A percentile compares a stretch with the other conserved stretches of the same genome.
Evolutionary conservation across 2,329 filamentous ascomycete species (phyloP).

Genomic region (Fusarium torreyae): DNA sequence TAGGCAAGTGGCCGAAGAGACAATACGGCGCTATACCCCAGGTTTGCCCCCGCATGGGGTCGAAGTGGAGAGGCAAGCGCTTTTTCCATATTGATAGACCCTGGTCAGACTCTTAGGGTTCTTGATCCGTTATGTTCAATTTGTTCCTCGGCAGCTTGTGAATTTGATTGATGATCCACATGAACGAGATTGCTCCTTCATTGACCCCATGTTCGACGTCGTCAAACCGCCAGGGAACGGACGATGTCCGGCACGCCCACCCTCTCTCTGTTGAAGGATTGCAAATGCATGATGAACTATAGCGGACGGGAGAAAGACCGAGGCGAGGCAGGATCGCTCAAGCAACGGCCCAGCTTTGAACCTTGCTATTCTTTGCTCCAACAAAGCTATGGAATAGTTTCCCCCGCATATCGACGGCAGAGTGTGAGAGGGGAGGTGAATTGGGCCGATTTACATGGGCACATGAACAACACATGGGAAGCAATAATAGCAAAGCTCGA

Average conservation of each 20-base stretch:
- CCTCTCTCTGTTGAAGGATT: conserved; percentile 8
- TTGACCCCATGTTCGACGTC: conserved; percentile 32
- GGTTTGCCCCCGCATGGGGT: conserved; percentile 50
- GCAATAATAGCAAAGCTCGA: conserved; percentile 21
- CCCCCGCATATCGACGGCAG: conserved; percentile 13
- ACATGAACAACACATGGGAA: conserved; percentile 24
- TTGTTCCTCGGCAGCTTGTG: conserved; percentile 51
- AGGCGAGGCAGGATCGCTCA: conserved; percentile 27
- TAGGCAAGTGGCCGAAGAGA: conserved; percentile 46
- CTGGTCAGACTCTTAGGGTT: conserved; percentile 16
- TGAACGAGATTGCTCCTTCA: conserved; percentile 10
- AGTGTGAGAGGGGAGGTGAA: conserved; percentile 1
- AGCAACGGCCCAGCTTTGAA: conserved; percentile 9
- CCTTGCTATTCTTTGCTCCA: conserved; percentile 10
- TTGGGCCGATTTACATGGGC: conserved; percentile 29
- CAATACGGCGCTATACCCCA: conserved; percentile 47
- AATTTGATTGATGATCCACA: conserved; percentile 37
- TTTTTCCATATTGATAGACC: conserved; percentile 18
- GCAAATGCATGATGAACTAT: conserved; percentile 13
- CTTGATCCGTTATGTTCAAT: conserved; percentile 25
- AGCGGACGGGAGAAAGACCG: conserved; percentile 23
- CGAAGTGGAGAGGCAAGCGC: conserved; percentile 26
- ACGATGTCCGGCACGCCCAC: conserved; percentile 42
- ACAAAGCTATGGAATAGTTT: conserved; percentile 18
- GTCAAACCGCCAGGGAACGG: conserved; percentile 21